phyloP scores from a whole-genome alignment of 306 rosid genomes.

The Cucumis cinereus region DNA sequence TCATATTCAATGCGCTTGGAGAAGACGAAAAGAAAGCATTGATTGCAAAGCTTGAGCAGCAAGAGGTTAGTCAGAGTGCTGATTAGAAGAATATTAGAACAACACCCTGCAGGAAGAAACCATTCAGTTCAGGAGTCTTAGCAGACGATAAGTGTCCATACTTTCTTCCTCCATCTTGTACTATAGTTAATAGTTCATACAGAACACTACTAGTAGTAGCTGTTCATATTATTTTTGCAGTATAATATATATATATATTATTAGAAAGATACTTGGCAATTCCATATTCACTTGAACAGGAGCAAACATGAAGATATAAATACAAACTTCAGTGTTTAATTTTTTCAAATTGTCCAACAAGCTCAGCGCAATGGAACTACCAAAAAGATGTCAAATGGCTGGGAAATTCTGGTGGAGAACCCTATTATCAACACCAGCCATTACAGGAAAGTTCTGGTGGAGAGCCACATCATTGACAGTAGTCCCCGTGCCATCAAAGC shows the following conservation, averaged over 20 bases:
- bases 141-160: background rate
- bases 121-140: background rate
- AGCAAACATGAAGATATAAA: background rate
- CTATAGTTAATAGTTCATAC: background rate
- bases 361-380: background rate
- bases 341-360: background rate
- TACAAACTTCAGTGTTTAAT: background rate
- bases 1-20: constrained; percentile 55
- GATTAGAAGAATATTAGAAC: background rate
- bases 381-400: background rate
- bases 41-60: constrained; percentile 59
- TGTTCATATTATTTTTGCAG: background rate
- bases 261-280: no score
- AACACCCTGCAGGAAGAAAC: background rate
- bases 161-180: background rate
- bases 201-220: background rate
- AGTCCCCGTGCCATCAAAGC: constrained; percentile 28
- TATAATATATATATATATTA: background rate
- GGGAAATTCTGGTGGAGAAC: background rate
- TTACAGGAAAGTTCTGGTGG: background rate
- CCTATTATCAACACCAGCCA: background rate
- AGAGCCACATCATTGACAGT: background rate
- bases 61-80: constrained; percentile 10
- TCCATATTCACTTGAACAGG: no score
- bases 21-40: constrained; percentile 54